Percentiles rank a stretch among this genome's conserved stretches.
Conservation (phyloP, 2,329 filamentous ascomycete species). For the Fusarium tanahbumbuense region DNA sequence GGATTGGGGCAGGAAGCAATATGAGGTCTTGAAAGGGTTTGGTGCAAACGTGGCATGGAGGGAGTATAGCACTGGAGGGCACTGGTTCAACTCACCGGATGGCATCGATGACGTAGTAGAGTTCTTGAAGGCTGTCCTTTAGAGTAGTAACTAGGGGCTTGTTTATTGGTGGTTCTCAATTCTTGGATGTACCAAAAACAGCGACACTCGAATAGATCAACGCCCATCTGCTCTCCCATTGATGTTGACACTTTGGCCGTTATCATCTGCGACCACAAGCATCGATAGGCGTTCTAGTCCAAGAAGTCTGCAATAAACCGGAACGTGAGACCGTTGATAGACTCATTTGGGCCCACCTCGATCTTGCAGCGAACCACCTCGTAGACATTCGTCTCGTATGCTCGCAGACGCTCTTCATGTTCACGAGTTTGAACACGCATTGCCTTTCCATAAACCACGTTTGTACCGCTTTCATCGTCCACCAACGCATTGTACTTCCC, state of each 20-base stretch:
- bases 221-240: no score
- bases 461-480: background rate
- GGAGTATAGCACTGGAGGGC: constrained; percentile 57
- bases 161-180: background rate
- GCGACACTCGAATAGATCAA: background rate
- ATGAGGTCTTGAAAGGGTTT: constrained; percentile 52
- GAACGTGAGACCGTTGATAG: background rate
- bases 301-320: background rate
- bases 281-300: background rate
- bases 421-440: background rate
- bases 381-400: background rate
- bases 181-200: background rate
- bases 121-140: constrained; percentile 44
- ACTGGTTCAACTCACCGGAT: constrained; percentile 59
- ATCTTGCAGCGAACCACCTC: background rate
- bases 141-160: no score
- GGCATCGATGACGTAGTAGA: constrained; percentile 57
- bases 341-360: background rate
- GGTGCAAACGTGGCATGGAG: constrained; percentile 56
- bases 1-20: constrained; percentile 51
- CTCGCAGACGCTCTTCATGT: background rate
- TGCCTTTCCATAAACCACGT: background rate
- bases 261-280: background rate
- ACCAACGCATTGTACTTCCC: background rate
- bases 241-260: no score